phyloP scores from a whole-genome alignment of 371 early-diverging fungal species.

The Rhizopus stolonifer region DNA sequence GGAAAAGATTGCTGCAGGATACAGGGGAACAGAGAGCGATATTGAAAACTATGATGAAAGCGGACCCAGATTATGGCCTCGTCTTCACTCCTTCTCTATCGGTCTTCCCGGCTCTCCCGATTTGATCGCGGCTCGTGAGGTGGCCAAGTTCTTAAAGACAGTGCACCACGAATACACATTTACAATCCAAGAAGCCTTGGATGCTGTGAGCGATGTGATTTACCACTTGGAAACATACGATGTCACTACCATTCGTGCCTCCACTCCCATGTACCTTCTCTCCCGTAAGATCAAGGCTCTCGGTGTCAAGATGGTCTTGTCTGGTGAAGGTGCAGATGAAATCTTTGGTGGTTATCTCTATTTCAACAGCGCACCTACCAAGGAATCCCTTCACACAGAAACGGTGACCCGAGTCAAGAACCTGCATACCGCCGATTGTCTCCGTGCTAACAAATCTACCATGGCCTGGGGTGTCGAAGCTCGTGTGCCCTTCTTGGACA shows the following conservation, averaged over 20 bases:
- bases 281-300: constrained; percentile 95
- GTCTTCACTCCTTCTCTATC: constrained; percentile 94
- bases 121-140: constrained; percentile 85
- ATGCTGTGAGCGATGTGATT: constrained; percentile 93
- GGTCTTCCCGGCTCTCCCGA: constrained; percentile 95
- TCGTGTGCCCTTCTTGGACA: constrained; percentile 94
- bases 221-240: constrained; percentile 97
- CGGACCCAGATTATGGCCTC: constrained; percentile 71
- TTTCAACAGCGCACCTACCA: constrained; percentile 90
- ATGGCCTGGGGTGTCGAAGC: constrained; percentile 98
- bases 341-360: constrained; percentile 97
- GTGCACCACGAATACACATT: constrained; percentile 95
- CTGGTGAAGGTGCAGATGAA: constrained; percentile 96
- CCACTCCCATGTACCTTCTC: constrained; percentile 96
- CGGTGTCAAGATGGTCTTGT: constrained; percentile 98
- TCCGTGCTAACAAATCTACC: constrained; percentile 96
- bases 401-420: constrained; percentile 89
- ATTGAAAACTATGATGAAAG: constrained; percentile 68
- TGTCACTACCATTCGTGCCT: constrained; percentile 98
- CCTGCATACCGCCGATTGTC: constrained; percentile 90
- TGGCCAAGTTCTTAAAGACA: constrained; percentile 86
- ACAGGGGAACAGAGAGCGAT: constrained; percentile 22
- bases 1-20: constrained; percentile 53
- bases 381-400: constrained; percentile 83
- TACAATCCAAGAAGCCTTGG: constrained; percentile 93